Base-by-base conservation (phyloP, 129 eudicot species). In the Centrapalus pauciflorus region DNA sequence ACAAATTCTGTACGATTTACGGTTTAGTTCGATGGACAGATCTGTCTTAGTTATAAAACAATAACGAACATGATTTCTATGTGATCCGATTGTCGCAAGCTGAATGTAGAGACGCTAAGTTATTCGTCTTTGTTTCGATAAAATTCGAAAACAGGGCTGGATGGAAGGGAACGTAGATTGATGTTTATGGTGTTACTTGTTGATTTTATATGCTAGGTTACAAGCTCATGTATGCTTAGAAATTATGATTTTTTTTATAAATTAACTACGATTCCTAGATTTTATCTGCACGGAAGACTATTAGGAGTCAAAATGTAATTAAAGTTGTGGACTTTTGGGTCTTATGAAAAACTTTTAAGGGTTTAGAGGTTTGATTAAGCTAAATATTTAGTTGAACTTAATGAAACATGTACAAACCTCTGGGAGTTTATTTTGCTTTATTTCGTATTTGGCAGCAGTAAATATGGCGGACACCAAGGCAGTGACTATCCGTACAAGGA, bases 401-500 rank as follows among this genome's bases (percentile, higher is more conserved):
- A 40, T 26, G n/a, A n/a, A n/a, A n/a, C 19, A 24, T 13, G 35
- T 13, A 0, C 19, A 11, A 13, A 41, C 55, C 2, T 61, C 1
- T 70, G 37, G 23, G 25, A 24, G 13, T 2, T 57, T n/a, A n/a
- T 14, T 57, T 29, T 16, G 3, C 24, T 2, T 23, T 21, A 13
- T 33, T 3, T 26, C 28, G 29, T 57, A 14, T 57, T 29, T n/a
- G n/a, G n/a, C 14, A 26, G 75, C 28, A 57, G 66, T 57, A 48
- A 72, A 72, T 37, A 88, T 89, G 96, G 83, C 94, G 76, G 96
- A 89, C 74, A 81, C 70, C 21, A 60, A 82, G 76, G 92, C 96
- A 48, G 85, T 89, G 7, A 89, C 96, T 1, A 76, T 89, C 66
- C 74, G 93, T 2, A 88, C 96, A 14, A 76, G 96, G 77, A 88